Evolutionary conservation across 331 rosid genomes (phyloP).

Genomic region (Arachis monticola): DNA sequence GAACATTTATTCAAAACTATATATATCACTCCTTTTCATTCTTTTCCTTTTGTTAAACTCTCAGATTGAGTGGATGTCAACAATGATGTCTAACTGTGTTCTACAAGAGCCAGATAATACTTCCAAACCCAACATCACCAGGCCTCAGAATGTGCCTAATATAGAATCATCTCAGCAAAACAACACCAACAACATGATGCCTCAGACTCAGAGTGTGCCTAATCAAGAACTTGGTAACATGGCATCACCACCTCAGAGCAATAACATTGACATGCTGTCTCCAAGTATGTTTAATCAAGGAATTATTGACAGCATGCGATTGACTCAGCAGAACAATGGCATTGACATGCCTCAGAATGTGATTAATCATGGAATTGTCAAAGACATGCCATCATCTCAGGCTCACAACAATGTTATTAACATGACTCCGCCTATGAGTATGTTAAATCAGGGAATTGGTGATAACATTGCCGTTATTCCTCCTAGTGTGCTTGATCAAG

Average conservation of each 20-base stretch:
- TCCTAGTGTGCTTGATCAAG: neutral
- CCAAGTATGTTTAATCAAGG: neutral
- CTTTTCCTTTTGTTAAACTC: neutral
- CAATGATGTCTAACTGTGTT: conserved; percentile 33
- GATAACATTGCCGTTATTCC: neutral
- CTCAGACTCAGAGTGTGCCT: neutral
- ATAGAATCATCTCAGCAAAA: neutral
- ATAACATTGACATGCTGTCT: neutral
- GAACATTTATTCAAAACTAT: too few relatives aligned
- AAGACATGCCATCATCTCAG: neutral
- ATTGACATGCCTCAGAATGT: neutral
- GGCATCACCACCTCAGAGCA: neutral
- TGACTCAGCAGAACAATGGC: neutral
- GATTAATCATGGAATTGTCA: neutral
- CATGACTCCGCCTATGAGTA: neutral
- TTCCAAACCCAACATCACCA: neutral
- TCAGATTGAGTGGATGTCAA: conserved; percentile 58
- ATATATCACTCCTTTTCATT: neutral
- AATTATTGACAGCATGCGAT: neutral
- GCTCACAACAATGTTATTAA: neutral
- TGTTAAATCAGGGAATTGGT: neutral
- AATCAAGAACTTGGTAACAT: neutral
- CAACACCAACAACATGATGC: too few relatives aligned
- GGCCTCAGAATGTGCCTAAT: neutral
- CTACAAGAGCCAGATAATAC: neutral